Evolutionary conservation across 2,329 filamentous ascomycete species (phyloP).

Genomic region (Pseudohalonectria lignicola): DNA sequence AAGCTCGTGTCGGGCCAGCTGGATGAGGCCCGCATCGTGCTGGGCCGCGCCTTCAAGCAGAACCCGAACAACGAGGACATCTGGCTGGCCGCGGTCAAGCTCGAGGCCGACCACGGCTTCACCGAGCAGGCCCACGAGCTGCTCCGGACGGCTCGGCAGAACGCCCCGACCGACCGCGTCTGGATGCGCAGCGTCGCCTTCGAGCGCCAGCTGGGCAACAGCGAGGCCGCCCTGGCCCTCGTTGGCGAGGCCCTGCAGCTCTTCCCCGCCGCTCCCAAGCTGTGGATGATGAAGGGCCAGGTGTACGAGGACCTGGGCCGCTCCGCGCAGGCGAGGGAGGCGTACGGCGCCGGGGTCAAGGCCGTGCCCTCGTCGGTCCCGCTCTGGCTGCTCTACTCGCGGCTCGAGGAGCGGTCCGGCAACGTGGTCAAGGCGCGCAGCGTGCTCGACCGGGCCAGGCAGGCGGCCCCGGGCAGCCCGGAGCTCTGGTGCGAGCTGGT

Average conservation of each 20-base stretch:
- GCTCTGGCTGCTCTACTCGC: constrained; percentile 80
- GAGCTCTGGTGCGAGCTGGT: constrained; percentile 92
- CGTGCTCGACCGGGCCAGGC: constrained; percentile 80
- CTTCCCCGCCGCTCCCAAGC: constrained; percentile 76
- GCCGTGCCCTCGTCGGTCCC: constrained; percentile 75
- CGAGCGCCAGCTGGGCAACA: constrained; percentile 73
- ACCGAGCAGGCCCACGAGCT: constrained; percentile 73
- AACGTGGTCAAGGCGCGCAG: constrained; percentile 85
- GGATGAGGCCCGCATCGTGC: constrained; percentile 73
- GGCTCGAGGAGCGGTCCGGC: constrained; percentile 77
- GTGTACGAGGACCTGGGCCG: constrained; percentile 82
- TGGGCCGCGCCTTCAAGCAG: constrained; percentile 84
- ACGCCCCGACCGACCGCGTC: constrained; percentile 89
- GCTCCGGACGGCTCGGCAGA: constrained; percentile 69
- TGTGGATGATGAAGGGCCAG: constrained; percentile 99
- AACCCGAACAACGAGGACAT: constrained; percentile 97
- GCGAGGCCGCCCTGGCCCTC: constrained; percentile 73
- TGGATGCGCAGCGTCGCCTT: constrained; percentile 96
- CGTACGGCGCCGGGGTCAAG: constrained; percentile 79
- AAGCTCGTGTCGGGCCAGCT: constrained; percentile 85
- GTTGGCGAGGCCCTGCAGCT: constrained; percentile 76
- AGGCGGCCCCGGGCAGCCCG: constrained; percentile 75
- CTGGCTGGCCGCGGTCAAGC: constrained; percentile 90
- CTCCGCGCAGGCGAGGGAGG: constrained; percentile 75
- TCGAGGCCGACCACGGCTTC: constrained; percentile 84